These are phyloP conservation scores for Naganishia albida DNA, from an alignment of 1,284 basidiomycete genomes.

Conservation along the genomic window DNA sequence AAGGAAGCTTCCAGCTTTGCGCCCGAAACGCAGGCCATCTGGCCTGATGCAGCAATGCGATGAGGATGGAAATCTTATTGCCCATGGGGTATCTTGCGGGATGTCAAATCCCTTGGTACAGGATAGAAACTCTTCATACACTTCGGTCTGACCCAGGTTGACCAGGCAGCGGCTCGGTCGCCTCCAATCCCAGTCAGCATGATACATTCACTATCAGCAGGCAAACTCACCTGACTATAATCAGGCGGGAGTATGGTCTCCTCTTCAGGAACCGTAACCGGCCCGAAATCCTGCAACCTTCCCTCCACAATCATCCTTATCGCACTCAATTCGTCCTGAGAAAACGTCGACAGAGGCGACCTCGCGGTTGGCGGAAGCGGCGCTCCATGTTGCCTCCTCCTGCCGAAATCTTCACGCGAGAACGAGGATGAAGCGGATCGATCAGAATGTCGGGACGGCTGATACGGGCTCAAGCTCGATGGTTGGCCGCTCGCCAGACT, in stretches of 20 bases:
- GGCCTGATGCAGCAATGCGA: too few species aligned
- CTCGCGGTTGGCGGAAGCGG: constrained; percentile 5
- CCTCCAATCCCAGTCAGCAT: constrained; percentile 1
- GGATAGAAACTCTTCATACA: background rate
- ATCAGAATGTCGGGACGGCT: background rate
- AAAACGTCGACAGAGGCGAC: background rate
- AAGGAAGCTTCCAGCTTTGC: background rate
- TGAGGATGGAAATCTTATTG: too few species aligned
- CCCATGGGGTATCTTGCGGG: too few species aligned
- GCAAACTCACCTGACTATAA: constrained; percentile 10
- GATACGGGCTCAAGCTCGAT: background rate
- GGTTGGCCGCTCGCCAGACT: background rate
- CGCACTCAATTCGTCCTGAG: constrained; percentile 3
- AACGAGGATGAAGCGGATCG: background rate
- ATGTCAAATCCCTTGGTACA: too few species aligned
- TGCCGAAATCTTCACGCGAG: background rate
- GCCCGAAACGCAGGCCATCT: too few species aligned
- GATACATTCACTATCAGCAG: background rate
- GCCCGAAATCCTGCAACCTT: constrained; percentile 16
- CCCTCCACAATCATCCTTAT: constrained; percentile 19
- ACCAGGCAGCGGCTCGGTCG: constrained; percentile 22
- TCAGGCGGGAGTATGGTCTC: constrained; percentile 11
- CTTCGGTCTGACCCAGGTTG: background rate
- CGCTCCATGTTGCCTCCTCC: constrained; percentile 6
- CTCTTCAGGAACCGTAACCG: constrained; percentile 10